Evolutionary conservation across 1,284 basidiomycete genomes (phyloP).

Genomic region (Sporisorium sorghi): DNA sequence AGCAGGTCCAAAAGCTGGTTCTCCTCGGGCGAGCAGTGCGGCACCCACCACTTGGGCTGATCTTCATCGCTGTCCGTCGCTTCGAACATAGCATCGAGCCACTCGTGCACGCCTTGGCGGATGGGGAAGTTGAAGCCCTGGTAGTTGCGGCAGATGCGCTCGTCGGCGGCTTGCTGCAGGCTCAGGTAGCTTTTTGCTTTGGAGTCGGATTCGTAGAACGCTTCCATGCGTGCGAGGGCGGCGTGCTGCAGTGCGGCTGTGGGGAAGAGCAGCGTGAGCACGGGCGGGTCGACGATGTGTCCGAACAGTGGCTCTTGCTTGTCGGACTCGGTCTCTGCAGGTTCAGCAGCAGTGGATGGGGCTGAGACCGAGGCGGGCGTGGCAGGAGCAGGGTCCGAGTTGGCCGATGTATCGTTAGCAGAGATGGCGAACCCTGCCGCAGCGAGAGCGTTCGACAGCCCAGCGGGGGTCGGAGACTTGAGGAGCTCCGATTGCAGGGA

Average conservation of each 20-base stretch:
- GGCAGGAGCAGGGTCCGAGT: constrained; percentile 15
- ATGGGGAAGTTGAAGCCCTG: constrained; percentile 66
- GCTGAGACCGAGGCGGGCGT: constrained; percentile 9
- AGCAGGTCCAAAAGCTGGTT: constrained; percentile 48
- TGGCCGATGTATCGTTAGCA: neutral
- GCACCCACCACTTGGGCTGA: constrained; percentile 44
- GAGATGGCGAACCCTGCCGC: constrained; percentile 30
- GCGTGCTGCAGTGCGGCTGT: constrained; percentile 53
- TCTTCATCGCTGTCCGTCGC: constrained; percentile 14
- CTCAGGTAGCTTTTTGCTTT: constrained; percentile 44
- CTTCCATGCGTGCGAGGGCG: constrained; percentile 62
- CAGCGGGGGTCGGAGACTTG: constrained; percentile 9
- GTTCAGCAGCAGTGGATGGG: neutral
- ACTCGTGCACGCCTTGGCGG: constrained; percentile 42
- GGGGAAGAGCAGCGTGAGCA: constrained; percentile 63
- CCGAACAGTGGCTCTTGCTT: constrained; percentile 38
- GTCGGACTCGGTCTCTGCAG: constrained; percentile 1
- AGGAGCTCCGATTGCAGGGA: constrained; percentile 9
- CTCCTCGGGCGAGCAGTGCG: constrained; percentile 54
- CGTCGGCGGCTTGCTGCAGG: constrained; percentile 44
- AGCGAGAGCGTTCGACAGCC: constrained; percentile 20
- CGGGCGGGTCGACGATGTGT: constrained; percentile 42
- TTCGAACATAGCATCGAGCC: constrained; percentile 58
- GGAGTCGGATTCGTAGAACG: constrained; percentile 61
- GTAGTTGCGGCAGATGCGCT: constrained; percentile 60